Evolutionary conservation across 73 alveolate species (phyloP).

Genomic region (Paramecium tetraurelia): DNA sequence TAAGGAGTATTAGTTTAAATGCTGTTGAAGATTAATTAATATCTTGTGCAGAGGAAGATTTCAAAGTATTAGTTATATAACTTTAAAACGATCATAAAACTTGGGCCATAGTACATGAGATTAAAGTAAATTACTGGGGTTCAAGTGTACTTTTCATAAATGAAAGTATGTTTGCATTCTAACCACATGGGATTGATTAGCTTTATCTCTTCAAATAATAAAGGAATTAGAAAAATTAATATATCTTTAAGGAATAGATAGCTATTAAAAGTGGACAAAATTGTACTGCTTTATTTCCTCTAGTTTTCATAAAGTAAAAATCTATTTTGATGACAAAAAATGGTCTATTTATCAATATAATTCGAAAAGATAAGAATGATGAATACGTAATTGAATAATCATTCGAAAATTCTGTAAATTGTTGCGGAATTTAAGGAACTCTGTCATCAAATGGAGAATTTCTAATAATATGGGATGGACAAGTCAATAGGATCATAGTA

Average conservation of each 20-base stretch:
- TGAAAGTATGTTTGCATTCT: background rate
- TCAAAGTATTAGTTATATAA: too few relatives aligned
- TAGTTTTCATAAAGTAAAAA: too few relatives aligned
- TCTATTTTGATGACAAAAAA: background rate
- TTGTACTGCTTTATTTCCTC: background rate
- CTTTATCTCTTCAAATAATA: background rate
- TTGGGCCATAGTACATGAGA: background rate
- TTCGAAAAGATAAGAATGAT: background rate
- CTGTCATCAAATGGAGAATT: background rate
- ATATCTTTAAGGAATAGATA: too few relatives aligned
- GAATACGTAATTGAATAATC: background rate
- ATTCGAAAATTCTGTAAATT: too few relatives aligned
- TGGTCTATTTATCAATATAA: background rate
- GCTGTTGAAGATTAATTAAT: too few relatives aligned
- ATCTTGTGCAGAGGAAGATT: background rate
- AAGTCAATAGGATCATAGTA: background rate
- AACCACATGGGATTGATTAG: background rate
- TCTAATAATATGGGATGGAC: background rate
- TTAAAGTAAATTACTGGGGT: background rate
- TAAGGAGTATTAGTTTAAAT: background rate
- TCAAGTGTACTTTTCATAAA: background rate
- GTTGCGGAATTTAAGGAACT: background rate
- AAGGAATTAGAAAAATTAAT: too few relatives aligned
- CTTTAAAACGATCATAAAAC: background rate
- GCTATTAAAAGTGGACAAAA: background rate